Base-by-base conservation (phyloP, 176 grass and related monocot genomes). In the Aechmea fasciata region DNA sequence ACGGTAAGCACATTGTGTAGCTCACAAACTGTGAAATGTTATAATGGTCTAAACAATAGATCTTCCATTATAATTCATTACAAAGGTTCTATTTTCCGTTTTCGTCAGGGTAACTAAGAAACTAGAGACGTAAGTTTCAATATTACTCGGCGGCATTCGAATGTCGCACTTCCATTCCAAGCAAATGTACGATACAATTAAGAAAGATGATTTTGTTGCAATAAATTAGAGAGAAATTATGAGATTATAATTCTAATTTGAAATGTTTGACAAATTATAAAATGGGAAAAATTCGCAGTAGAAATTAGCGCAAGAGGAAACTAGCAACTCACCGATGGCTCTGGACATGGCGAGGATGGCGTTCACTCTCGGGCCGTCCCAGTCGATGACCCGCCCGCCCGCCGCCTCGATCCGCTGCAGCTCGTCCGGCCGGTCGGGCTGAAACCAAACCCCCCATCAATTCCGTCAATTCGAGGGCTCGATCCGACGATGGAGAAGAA, bases 341-440 rank as follows among this genome's bases (percentile, higher is more conserved):
- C 95, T 78, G 17, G 95, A 93, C 95, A 99, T 99, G 65, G 90
- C 95, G 26, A 99, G 86, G 49, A 99, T 87, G 15, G 84, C 90
- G 72, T 90, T 78, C 19, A 93, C 95, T 53, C 95, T 80, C 7
- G 95, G 76, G 18, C 90, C 95, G 13, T 99, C 89, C 94, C 95
- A 99, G 70, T 90, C 90, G 69, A 99, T 93, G 47, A 99, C 95
- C 19, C 89, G 89, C 11, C 95, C 95, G 11, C 94, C 94, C 10
- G 87, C 82, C 11, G 65, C 77, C 76, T 99, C 79, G 67, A 99
- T 99, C 47, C 94, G 90, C 70, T 83, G 77, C 53, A 99, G 81
- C 79, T 99, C 94, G 62, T 99, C 94, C 48, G 87, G 87, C 48
- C 89, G 84, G 52, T 99, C 94, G 9, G 94, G 94, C 94, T 97